Conservation (phyloP, 192 early-diverging fungal genomes). For the Linnemannia schmuckeri region DNA sequence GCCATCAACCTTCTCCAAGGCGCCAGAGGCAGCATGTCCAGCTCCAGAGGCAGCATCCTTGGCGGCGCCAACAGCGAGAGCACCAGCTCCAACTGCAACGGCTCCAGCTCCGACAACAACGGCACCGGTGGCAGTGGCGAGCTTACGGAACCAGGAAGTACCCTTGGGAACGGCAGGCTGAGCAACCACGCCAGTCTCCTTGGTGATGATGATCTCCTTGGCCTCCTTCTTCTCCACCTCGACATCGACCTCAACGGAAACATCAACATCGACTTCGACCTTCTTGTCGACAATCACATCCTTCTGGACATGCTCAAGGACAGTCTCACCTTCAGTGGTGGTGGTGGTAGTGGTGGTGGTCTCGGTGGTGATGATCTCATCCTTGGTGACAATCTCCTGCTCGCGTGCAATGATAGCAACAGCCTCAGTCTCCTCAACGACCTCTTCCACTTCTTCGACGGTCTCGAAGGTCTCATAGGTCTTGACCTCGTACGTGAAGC, state of each 20-base stretch:
- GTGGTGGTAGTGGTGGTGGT: not conserved
- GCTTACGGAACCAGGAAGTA: conserved; percentile 23
- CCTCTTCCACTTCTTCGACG: conserved; percentile 37
- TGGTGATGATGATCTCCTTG: not conserved
- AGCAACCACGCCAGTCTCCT: conserved; percentile 6
- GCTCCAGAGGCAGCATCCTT: not conserved
- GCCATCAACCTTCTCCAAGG: conserved; percentile 13
- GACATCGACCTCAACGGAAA: not conserved
- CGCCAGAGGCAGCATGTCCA: conserved; percentile 8
- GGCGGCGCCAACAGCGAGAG: not conserved
- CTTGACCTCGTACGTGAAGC: conserved; percentile 27
- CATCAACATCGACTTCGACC: not conserved
- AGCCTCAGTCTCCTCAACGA: conserved; percentile 40
- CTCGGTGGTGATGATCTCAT: conserved; percentile 16
- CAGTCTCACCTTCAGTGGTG: not conserved
- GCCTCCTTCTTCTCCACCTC: not conserved
- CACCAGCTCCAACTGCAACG: not conserved
- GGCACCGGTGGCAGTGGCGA: not conserved
- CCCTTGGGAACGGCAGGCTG: conserved; percentile 18
- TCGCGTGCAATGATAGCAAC: too few relatives aligned
- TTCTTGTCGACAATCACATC: not conserved
- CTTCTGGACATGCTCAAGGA: not conserved
- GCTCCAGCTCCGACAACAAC: conserved; percentile 14
- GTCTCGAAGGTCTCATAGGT: conserved; percentile 43
- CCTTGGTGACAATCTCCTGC: conserved; percentile 20